Evolutionary conservation across 2,329 filamentous ascomycete species (phyloP).

Genomic region (Exophiala mesophila): DNA sequence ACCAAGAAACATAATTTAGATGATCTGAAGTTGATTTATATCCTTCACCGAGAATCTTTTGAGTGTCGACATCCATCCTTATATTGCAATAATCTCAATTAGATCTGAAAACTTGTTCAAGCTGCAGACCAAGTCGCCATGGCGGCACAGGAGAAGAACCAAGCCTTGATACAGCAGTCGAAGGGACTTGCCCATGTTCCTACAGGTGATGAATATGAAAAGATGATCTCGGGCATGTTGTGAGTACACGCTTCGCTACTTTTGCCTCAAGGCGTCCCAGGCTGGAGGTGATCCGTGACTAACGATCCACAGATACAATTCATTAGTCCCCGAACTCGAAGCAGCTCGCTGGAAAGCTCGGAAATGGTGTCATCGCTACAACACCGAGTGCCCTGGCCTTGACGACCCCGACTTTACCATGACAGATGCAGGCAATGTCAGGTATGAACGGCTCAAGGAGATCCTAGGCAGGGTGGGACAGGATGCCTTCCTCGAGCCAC

Average conservation of each 20-base stretch:
- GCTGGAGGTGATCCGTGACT: too few species aligned
- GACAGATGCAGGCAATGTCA: constrained; percentile 36
- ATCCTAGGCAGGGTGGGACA: constrained; percentile 48
- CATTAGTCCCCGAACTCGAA: constrained; percentile 14
- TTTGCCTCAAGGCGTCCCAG: too few species aligned
- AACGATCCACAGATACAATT: constrained; percentile 10
- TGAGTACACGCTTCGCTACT: too few species aligned
- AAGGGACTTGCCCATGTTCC: constrained; percentile 19
- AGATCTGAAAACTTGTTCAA: too few species aligned
- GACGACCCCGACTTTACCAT: constrained; percentile 36
- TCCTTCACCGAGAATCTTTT: too few species aligned
- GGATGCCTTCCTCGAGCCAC: constrained; percentile 51
- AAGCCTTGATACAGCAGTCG: constrained; percentile 8
- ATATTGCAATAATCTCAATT: too few species aligned
- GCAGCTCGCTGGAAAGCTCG: constrained; percentile 13
- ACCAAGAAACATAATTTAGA: too few species aligned
- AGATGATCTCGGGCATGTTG: constrained; percentile 29
- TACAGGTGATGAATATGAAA: constrained; percentile 29
- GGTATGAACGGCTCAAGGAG: constrained; percentile 46
- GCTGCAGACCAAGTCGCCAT: constrained; percentile 5
- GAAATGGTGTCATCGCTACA: constrained; percentile 52
- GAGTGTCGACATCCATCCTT: too few species aligned
- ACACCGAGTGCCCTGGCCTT: constrained; percentile 48
- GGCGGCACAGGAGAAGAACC: constrained; percentile 14
- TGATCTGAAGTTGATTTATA: too few species aligned